These are phyloP conservation scores for Tetrahymena malaccensis DNA, from an alignment of 73 alveolate species.

Conservation along the genomic window DNA sequence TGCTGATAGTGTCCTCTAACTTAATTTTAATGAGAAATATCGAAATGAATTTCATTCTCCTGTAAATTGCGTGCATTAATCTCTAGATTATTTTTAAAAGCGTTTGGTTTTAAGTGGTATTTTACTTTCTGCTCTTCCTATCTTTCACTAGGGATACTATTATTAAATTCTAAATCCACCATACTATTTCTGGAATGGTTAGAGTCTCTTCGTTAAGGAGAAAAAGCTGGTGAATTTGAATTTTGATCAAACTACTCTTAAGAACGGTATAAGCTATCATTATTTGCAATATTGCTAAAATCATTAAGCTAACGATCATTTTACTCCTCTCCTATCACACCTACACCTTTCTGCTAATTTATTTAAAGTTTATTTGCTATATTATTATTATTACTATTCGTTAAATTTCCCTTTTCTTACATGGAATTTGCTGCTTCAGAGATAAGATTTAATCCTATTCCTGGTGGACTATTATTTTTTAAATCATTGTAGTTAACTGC, in stretches of 20 bases:
- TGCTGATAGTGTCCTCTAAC: neutral
- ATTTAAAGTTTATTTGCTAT: neutral
- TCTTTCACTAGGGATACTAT: neutral
- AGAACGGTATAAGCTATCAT: neutral
- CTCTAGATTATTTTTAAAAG: neutral
- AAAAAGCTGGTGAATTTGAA: neutral
- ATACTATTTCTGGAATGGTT: neutral
- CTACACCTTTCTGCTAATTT: neutral
- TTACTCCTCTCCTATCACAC: neutral
- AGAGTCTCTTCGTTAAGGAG: neutral
- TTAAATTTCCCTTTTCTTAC: neutral
- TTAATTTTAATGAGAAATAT: neutral
- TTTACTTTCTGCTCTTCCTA: neutral
- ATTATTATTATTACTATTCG: neutral
- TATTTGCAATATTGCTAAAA: neutral
- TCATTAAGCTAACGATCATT: neutral
- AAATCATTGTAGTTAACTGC: neutral
- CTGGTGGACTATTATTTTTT: neutral
- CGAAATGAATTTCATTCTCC: neutral
- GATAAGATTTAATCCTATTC: neutral
- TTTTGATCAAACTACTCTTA: neutral
- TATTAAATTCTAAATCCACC: neutral
- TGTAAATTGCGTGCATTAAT: neutral
- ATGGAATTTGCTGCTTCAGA: neutral
- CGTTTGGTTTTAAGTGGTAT: neutral